These are phyloP conservation scores for Zalerion maritima DNA, from an alignment of 495 filamentous ascomycete genomes.

Conservation along the genomic window DNA sequence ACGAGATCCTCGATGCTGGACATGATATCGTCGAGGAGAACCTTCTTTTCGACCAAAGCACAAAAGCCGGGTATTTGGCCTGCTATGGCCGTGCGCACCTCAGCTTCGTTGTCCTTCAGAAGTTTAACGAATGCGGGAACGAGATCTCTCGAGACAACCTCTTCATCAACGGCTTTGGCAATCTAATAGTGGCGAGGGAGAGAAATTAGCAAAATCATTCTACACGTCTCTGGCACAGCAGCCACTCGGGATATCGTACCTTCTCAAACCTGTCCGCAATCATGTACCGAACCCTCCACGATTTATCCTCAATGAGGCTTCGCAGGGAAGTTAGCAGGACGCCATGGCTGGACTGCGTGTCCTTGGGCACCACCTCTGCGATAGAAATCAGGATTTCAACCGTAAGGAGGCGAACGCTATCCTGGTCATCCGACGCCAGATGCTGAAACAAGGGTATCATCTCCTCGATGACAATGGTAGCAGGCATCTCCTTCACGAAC, in stretches of 20 bases:
- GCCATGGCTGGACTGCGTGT: constrained; percentile 91
- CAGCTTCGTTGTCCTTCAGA: constrained; percentile 90
- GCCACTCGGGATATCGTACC: constrained; percentile 30
- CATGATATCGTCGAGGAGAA: constrained; percentile 93
- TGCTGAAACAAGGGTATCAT: constrained; percentile 99
- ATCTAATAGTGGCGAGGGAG: constrained; percentile 42
- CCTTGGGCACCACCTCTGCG: constrained; percentile 93
- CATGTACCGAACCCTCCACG: constrained; percentile 98
- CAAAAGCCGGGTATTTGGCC: constrained; percentile 98
- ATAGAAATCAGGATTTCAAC: constrained; percentile 95
- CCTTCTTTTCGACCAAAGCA: constrained; percentile 66
- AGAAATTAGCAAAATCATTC: background rate
- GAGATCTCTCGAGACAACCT: constrained; percentile 84
- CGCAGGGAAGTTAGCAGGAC: constrained; percentile 80
- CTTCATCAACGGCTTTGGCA: constrained; percentile 94
- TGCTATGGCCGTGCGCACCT: constrained; percentile 92
- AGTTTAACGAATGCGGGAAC: constrained; percentile 96
- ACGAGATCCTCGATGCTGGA: constrained; percentile 89
- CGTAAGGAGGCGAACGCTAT: constrained; percentile 88
- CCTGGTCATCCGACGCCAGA: constrained; percentile 87
- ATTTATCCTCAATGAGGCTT: constrained; percentile 93
- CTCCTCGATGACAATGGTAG: constrained; percentile 81
- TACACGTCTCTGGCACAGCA: background rate
- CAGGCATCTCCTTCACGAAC: constrained; percentile 91
- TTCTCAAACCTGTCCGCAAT: constrained; percentile 97